A percentile compares a stretch with the other conserved stretches of the same genome.
Conservation (phyloP, 2,329 filamentous ascomycete species). For the Venturia aucupariae region DNA sequence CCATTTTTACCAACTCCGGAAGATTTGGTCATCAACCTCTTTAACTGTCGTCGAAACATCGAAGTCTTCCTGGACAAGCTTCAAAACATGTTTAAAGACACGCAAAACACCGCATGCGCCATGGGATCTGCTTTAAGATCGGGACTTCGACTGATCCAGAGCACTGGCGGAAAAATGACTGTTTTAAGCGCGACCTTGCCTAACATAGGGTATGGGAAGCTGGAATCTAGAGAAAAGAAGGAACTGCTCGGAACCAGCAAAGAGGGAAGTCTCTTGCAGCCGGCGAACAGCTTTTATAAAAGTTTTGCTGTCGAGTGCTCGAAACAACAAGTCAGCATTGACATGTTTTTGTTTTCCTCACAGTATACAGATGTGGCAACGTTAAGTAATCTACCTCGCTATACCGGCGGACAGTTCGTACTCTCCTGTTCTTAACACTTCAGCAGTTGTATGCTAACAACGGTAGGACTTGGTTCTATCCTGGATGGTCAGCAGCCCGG, state of each 20-base stretch:
- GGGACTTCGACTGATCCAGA: slow-evolving; percentile 90
- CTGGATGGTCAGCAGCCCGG: slow-evolving; percentile 90
- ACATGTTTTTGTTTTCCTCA: slow-evolving; percentile 95
- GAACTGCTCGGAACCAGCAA: slow-evolving; percentile 90
- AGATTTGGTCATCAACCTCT: slow-evolving; percentile 80
- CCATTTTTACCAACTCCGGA: slow-evolving; percentile 91
- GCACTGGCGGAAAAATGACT: slow-evolving; percentile 88
- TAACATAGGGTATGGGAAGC: slow-evolving; percentile 79
- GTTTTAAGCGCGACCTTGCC: slow-evolving; percentile 85
- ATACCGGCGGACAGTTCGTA: slow-evolving; percentile 75
- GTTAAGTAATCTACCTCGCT: slow-evolving; percentile 86
- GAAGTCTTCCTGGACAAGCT: slow-evolving; percentile 85
- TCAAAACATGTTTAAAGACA: slow-evolving; percentile 89
- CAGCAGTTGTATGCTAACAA: not conserved
- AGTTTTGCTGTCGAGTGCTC: slow-evolving; percentile 98
- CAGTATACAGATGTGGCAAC: slow-evolving; percentile 97
- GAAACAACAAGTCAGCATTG: slow-evolving; percentile 96
- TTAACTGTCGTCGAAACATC: slow-evolving; percentile 81
- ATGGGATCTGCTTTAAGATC: slow-evolving; percentile 91
- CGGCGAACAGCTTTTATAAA: slow-evolving; percentile 95
- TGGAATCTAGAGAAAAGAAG: slow-evolving; percentile 93
- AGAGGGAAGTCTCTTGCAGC: slow-evolving; percentile 79
- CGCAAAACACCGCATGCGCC: slow-evolving; percentile 78
- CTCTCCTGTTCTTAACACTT: not conserved
- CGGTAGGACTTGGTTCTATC: slow-evolving; percentile 78